Evolutionary conservation across 1,284 basidiomycete genomes (phyloP).

Genomic region (Ustilago curta): DNA sequence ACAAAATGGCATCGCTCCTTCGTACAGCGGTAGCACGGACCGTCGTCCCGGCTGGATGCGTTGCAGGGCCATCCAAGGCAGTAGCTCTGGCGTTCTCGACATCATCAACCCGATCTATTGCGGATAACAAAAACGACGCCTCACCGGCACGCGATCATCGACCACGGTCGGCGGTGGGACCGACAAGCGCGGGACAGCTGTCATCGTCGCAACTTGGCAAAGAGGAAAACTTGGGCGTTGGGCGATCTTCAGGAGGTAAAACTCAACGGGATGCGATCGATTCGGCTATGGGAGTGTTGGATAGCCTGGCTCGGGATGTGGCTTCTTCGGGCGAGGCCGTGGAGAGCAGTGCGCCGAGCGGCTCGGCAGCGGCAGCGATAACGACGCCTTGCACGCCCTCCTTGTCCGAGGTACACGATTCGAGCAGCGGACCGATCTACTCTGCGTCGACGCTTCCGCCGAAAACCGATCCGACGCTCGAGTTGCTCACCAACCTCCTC

Average conservation of each 20-base stretch:
- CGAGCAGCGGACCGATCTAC: slow-evolving; percentile 33
- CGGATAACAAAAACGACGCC: slow-evolving; percentile 35
- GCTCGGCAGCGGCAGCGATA: neutral
- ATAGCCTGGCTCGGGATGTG: slow-evolving; percentile 24
- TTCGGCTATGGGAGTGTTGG: slow-evolving; percentile 39
- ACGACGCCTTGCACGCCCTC: slow-evolving; percentile 15
- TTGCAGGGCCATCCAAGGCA: slow-evolving; percentile 22
- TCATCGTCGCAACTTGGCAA: slow-evolving; percentile 17
- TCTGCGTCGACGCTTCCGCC: slow-evolving; percentile 50
- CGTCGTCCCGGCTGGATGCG: neutral
- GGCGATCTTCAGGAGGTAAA: neutral
- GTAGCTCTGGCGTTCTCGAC: slow-evolving; percentile 9
- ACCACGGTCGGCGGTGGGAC: slow-evolving; percentile 20
- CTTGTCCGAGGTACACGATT: slow-evolving; percentile 16
- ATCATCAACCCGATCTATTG: slow-evolving; percentile 1
- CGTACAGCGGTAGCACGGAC: slow-evolving; percentile 8
- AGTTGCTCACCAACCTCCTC: slow-evolving; percentile 68
- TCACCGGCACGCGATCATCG: slow-evolving; percentile 31
- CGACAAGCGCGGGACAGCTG: neutral
- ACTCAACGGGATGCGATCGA: slow-evolving; percentile 38
- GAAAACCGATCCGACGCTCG: slow-evolving; percentile 63
- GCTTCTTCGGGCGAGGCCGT: neutral
- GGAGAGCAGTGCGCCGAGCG: neutral
- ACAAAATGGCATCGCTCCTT: slow-evolving; percentile 27
- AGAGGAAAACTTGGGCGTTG: slow-evolving; percentile 21